These are phyloP conservation scores for Pseudonitzschia delicatissima DNA, from an alignment of 108 stramenopile species.

Conservation along the genomic window DNA sequence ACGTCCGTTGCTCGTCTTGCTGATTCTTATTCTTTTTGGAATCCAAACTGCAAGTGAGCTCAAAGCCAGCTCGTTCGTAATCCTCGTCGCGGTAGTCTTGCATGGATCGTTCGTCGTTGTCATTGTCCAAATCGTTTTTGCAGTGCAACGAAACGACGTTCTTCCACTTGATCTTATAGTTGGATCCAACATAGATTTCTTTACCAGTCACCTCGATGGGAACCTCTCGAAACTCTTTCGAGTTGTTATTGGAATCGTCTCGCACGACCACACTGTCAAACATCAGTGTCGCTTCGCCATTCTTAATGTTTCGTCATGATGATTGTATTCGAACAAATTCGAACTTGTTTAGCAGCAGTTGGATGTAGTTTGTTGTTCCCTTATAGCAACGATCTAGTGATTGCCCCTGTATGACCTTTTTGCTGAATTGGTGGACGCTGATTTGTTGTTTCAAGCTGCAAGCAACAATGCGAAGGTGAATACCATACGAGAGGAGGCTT, in stretches of 20 bases:
- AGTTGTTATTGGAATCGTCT: slow-evolving; percentile 5
- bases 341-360: no score
- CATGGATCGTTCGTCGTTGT: not conserved
- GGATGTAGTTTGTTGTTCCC: no score
- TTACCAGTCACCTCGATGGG: slow-evolving; percentile 8
- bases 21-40: not conserved
- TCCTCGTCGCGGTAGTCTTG: slow-evolving; percentile 8
- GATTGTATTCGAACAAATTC: not conserved
- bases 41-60: not conserved
- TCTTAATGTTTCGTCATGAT: not conserved
- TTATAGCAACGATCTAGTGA: no score
- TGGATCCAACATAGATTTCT: slow-evolving; percentile 29
- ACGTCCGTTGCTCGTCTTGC: not conserved
- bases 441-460: not conserved
- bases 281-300: not conserved
- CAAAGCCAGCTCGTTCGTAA: not conserved
- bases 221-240: not conserved
- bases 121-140: not conserved
- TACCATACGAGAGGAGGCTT: not conserved
- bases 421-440: not conserved
- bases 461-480: not conserved
- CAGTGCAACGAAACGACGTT: no score
- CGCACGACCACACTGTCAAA: slow-evolving; percentile 15
- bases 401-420: no score
- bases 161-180: slow-evolving; percentile 31